These are phyloP conservation scores for Candida takata DNA, from an alignment of 805 yeast genomes.

Conservation along the genomic window DNA sequence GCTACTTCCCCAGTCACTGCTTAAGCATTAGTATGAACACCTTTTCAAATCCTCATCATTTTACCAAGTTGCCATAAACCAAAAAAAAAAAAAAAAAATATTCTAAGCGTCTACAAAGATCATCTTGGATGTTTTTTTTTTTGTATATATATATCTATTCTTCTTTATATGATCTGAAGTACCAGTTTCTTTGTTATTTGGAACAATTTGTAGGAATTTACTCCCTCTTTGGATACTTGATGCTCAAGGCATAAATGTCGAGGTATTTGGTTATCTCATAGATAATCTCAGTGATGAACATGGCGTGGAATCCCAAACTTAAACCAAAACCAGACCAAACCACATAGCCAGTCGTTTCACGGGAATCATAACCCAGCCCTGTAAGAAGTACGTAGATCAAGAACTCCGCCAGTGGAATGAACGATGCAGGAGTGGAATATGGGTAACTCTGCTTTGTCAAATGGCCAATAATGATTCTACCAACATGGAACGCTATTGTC, in stretches of 20 bases:
- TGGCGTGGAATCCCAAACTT: constrained; percentile 58
- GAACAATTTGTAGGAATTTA: neutral
- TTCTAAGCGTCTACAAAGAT: too few relatives aligned
- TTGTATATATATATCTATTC: neutral
- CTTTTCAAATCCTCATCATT: too few relatives aligned
- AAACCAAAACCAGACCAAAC: constrained; percentile 63
- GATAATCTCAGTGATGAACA: constrained; percentile 72
- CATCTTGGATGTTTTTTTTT: neutral
- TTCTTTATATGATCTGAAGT: neutral
- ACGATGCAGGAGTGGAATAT: constrained; percentile 58
- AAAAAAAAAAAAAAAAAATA: too few relatives aligned
- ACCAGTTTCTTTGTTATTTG: neutral
- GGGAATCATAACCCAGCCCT: constrained; percentile 28
- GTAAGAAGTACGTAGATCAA: constrained; percentile 21
- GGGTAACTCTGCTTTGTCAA: constrained; percentile 79
- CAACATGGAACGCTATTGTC: constrained; percentile 79
- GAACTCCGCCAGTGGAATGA: constrained; percentile 52
- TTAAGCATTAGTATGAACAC: too few relatives aligned
- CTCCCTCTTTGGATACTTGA: constrained; percentile 63
- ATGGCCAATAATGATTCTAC: constrained; percentile 83
- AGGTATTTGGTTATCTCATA: constrained; percentile 71
- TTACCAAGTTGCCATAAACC: too few relatives aligned
- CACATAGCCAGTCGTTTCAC: constrained; percentile 40
- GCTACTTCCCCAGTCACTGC: constrained; percentile 29
- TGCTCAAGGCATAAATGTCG: constrained; percentile 79